Percentiles rank a stretch among this genome's conserved stretches.
phyloP scores from a whole-genome alignment of 192 early-diverging fungal genomes.

The Mortierella claussenii region DNA sequence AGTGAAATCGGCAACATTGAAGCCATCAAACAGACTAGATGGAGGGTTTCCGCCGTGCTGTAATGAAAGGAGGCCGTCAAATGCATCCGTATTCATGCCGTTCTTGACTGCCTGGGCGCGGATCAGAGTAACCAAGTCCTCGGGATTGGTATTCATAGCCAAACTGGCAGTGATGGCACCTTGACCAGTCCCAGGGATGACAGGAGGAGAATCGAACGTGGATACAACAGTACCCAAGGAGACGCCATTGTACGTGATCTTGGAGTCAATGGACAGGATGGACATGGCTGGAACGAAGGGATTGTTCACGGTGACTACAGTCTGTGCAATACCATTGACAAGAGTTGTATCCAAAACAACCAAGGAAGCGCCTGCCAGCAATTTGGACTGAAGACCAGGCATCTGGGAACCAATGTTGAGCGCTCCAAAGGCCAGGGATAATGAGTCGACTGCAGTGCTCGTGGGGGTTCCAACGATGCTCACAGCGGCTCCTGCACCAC shows the following conservation, averaged over 20 bases:
- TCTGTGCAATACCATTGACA: slow-evolving; percentile 45
- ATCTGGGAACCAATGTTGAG: slow-evolving; percentile 53
- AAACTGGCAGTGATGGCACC: slow-evolving; percentile 55
- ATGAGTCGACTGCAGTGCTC: slow-evolving; percentile 57
- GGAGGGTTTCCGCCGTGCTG: slow-evolving; percentile 22
- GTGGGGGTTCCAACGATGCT: slow-evolving; percentile 50
- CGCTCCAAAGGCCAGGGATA: slow-evolving; percentile 49
- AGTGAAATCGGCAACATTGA: slow-evolving; percentile 53
- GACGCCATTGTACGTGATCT: slow-evolving; percentile 51
- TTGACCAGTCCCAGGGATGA: slow-evolving; percentile 25
- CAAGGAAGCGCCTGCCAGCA: slow-evolving; percentile 53
- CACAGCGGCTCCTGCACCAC: slow-evolving; percentile 51
- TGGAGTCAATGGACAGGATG: slow-evolving; percentile 54
- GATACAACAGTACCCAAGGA: slow-evolving; percentile 55
- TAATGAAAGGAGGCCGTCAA: slow-evolving; percentile 59
- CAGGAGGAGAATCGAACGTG: slow-evolving; percentile 50
- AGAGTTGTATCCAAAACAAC: slow-evolving; percentile 49
- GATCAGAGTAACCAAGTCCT: slow-evolving; percentile 52
- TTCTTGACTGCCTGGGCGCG: slow-evolving; percentile 51
- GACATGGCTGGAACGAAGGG: slow-evolving; percentile 58
- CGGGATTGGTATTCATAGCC: slow-evolving; percentile 59
- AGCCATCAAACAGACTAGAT: slow-evolving; percentile 45
- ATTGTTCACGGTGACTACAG: slow-evolving; percentile 58
- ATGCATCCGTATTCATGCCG: slow-evolving; percentile 46
- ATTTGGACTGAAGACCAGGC: slow-evolving; percentile 52